A percentile compares a stretch with the other conserved stretches of the same genome.
Conservation (phyloP, 1,284 basidiomycete genomes). For the Quambalaria eucalypti region DNA sequence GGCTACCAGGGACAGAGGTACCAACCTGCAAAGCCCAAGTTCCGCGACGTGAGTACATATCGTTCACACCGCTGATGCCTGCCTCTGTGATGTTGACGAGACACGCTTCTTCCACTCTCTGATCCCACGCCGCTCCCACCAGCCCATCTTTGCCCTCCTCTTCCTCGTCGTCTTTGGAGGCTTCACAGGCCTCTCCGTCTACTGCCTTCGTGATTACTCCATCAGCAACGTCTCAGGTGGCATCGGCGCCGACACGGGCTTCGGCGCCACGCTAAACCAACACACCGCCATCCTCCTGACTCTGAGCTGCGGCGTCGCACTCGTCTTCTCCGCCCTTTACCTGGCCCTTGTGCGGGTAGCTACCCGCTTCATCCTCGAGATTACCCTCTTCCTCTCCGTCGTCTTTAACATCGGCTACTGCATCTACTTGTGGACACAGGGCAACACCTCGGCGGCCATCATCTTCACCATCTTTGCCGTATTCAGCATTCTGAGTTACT, state of each 20-base stretch:
- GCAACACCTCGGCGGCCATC: slow-evolving; percentile 2
- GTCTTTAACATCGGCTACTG: slow-evolving; percentile 27
- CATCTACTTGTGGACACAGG: slow-evolving; percentile 4
- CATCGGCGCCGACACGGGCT: slow-evolving; percentile 48
- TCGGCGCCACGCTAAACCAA: slow-evolving; percentile 66
- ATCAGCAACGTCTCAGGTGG: slow-evolving; percentile 13
- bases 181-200: slow-evolving; percentile 47
- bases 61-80: background rate
- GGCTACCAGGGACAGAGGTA: slow-evolving; percentile 33
- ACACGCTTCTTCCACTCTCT: background rate
- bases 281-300: slow-evolving; percentile 62
- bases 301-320: slow-evolving; percentile 57
- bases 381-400: slow-evolving; percentile 27
- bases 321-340: slow-evolving; percentile 53
- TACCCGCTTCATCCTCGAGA: slow-evolving; percentile 54
- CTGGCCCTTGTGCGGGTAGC: slow-evolving; percentile 62
- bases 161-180: slow-evolving; percentile 46
- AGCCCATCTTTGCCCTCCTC: slow-evolving; percentile 14
- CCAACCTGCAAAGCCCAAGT: slow-evolving; percentile 30
- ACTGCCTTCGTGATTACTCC: slow-evolving; percentile 37
- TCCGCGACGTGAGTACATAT: slow-evolving; percentile 14
- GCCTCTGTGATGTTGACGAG: background rate
- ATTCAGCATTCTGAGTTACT: slow-evolving; percentile 32
- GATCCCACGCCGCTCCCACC: background rate
- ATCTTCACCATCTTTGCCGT: slow-evolving; percentile 42